A percentile compares a stretch with the other conserved stretches of the same genome.
Conservation (phyloP, 2,329 filamentous ascomycete species). For the Penicillium corylophilum region DNA sequence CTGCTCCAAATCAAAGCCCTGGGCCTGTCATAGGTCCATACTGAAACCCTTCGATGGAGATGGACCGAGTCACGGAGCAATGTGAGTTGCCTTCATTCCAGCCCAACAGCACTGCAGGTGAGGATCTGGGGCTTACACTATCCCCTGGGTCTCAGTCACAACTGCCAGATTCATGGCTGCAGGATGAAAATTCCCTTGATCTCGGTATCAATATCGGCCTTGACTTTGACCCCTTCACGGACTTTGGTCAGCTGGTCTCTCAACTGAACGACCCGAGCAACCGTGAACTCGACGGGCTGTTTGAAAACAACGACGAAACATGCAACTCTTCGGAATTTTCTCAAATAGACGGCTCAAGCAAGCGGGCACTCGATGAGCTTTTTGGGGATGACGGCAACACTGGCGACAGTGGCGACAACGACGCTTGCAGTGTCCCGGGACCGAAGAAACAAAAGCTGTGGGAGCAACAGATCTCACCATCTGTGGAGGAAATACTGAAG, state of each 20-base stretch:
- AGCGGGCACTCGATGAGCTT: slow-evolving; percentile 14
- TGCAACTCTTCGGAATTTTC: neutral
- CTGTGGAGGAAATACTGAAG: neutral
- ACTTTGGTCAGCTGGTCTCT: slow-evolving; percentile 11
- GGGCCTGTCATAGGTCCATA: neutral
- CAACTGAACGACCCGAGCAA: slow-evolving; percentile 25
- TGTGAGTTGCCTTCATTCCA: slow-evolving; percentile 23
- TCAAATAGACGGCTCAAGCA: neutral
- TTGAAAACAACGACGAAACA: neutral
- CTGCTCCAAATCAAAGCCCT: neutral
- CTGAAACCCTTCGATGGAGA: neutral
- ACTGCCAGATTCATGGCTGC: slow-evolving; percentile 5
- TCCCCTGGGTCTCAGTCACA: slow-evolving; percentile 38
- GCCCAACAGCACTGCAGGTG: slow-evolving; percentile 24
- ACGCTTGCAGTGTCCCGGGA: neutral
- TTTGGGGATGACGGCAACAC: slow-evolving; percentile 15
- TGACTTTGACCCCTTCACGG: slow-evolving; percentile 10
- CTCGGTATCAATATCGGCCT: slow-evolving; percentile 16
- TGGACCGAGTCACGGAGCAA: slow-evolving; percentile 8
- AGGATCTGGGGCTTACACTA: slow-evolving; percentile 47
- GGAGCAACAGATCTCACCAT: neutral
- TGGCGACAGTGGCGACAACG: slow-evolving; percentile 2
- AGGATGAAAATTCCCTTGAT: slow-evolving; percentile 3
- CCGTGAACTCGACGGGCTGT: slow-evolving; percentile 6
- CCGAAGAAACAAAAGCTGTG: neutral